Conservation (phyloP, 306 rosid genomes). For the Styphnolobium japonicum region DNA sequence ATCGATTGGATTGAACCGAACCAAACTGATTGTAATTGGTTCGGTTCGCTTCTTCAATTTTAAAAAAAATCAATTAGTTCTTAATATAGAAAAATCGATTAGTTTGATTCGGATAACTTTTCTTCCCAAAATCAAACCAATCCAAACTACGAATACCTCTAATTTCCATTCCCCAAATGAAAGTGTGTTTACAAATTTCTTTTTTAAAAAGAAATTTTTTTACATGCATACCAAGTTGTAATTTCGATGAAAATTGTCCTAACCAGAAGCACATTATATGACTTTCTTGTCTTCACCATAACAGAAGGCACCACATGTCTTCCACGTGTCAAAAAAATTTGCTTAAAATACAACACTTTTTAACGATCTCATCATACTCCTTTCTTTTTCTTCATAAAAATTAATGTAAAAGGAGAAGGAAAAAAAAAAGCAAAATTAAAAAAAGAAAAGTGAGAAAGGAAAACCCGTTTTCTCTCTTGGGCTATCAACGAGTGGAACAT, state of each 20-base stretch:
- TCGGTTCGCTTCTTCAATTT: too few relatives aligned
- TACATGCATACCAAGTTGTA: not conserved
- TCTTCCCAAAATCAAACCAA: too few relatives aligned
- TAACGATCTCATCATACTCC: constrained; percentile 34
- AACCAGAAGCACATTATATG: not conserved
- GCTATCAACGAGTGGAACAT: constrained; percentile 13
- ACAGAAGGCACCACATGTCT: constrained; percentile 11
- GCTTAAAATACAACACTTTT: constrained; percentile 21
- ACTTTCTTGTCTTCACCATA: not conserved
- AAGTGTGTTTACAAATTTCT: not conserved
- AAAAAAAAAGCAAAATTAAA: not conserved
- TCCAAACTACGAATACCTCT: too few relatives aligned
- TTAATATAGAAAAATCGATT: too few relatives aligned
- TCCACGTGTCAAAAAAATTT: constrained; percentile 28
- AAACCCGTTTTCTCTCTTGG: not conserved
- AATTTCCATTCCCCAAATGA: too few relatives aligned
- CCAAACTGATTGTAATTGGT: too few relatives aligned
- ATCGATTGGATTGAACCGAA: too few relatives aligned
- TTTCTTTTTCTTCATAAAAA: not conserved
- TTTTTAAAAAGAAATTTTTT: not conserved
- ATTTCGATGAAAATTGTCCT: not conserved
- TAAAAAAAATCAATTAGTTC: too few relatives aligned
- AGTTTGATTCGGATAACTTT: too few relatives aligned
- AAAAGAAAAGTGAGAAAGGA: not conserved
- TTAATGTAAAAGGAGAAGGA: too few relatives aligned